phyloP scores from a whole-genome alignment of 768 basidiomycete genomes.

The Suillus brevipes region DNA sequence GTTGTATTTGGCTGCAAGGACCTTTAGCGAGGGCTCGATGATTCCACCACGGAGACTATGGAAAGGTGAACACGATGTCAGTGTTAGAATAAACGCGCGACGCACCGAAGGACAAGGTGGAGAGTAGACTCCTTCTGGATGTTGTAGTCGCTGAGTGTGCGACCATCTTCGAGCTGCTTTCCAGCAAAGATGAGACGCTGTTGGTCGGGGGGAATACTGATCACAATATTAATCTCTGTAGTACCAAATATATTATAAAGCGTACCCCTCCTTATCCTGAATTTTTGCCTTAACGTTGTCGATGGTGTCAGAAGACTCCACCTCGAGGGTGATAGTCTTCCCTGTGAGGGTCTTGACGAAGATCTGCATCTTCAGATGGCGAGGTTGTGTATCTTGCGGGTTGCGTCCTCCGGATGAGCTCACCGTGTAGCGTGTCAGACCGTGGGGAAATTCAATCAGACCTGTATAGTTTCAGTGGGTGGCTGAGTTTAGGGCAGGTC shows the following conservation, averaged over 20 bases:
- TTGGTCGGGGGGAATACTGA: constrained; percentile 89
- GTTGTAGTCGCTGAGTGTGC: constrained; percentile 95
- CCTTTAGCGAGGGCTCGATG: constrained; percentile 98
- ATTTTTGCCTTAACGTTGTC: constrained; percentile 91
- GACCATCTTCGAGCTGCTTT: constrained; percentile 98
- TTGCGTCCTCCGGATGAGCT: constrained; percentile 9
- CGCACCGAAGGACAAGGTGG: constrained; percentile 92
- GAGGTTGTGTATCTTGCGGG: constrained; percentile 3
- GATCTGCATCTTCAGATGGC: constrained; percentile 54
- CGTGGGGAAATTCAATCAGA: constrained; percentile 23
- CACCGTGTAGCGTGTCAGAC: constrained; percentile 7
- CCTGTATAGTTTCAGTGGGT: constrained; percentile 34
- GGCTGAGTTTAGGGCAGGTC: constrained; percentile 32
- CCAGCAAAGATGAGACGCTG: constrained; percentile 96
- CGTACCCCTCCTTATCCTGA: constrained; percentile 76
- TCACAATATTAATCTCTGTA: constrained; percentile 28
- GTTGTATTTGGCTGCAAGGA: constrained; percentile 96
- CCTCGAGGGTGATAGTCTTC: constrained; percentile 98
- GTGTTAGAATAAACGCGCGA: constrained; percentile 4
- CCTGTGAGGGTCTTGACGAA: constrained; percentile 91
- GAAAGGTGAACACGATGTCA: not conserved
- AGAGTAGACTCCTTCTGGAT: constrained; percentile 98
- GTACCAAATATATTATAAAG: constrained; percentile 46
- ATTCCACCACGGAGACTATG: constrained; percentile 94
- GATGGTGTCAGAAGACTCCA: constrained; percentile 95